Evolutionary conservation across 2,329 filamentous ascomycete species (phyloP), one percentile per base, ranked within the genome.

Genomic region (Rhexocercosporidium sp.): DNA sequence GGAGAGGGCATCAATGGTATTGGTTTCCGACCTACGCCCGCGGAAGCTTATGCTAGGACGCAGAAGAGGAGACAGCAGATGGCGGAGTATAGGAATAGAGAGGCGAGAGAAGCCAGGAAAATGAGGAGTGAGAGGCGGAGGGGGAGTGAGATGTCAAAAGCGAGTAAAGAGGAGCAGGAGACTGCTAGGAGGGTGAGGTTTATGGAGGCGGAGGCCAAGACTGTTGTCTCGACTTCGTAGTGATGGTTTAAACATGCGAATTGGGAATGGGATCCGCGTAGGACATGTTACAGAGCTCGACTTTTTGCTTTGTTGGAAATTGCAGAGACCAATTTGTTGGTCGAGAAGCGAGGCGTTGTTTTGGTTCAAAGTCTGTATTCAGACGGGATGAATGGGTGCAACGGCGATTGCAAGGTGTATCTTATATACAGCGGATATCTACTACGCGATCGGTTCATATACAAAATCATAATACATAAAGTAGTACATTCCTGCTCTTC

Each of bases 1-100:
- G 88, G 88, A 60, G 86, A 85, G 3, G 88, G 88, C 25, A 87
- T 91, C 73, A 90, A 91, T 75, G 88, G 88, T 5, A 87, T 91
- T 67, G 88, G 88, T 0, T 91, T 90, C 78, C 87, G 84, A 72
- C 88, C 88, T 1, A 90, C 87, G 0, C 82, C 88, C 6, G 87
- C 86, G 22, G 81, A 89, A 53, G 88, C 87, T 7, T 83, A 87
- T 65, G 83, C 84, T 4, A 82, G 88, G 20, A 80, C 83, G 1
- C 81, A 86, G 77, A 87, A 85, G 74, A 81, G 88, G 47, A 82
- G 82, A 65, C 84, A 87, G 76, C 88, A 90, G 76, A 82, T 91
- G 73, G 84, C 83, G 11, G 88, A 88, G 54, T 91, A 90, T 75
- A 83, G 81, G 70, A 87, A 84, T 72, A 82, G 88, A 25, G 87